A percentile compares a stretch with the other conserved stretches of the same genome.
phyloP scores from a whole-genome alignment of 805 yeast genomes.

The Starmerella kuoi region DNA sequence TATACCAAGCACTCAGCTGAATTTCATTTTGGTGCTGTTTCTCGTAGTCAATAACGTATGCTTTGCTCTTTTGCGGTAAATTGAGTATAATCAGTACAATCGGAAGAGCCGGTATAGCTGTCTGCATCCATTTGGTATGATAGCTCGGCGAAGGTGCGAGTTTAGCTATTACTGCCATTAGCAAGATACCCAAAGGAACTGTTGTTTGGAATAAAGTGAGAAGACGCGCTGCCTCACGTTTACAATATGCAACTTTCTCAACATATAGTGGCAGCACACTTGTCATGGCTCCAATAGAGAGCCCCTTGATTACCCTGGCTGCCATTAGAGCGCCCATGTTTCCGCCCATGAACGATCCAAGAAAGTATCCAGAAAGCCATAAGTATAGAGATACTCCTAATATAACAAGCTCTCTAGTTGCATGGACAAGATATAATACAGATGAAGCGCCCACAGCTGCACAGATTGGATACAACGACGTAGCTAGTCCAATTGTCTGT shows the following conservation, averaged over 20 bases:
- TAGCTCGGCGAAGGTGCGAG: conserved; percentile 1
- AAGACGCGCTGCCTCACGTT: conserved; percentile 14
- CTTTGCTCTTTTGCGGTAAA: conserved; percentile 6
- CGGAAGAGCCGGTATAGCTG: conserved; percentile 18
- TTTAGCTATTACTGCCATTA: conserved; percentile 19
- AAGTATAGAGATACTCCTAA: conserved; percentile 9
- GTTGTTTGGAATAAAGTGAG: conserved; percentile 21
- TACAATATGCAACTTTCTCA: conserved; percentile 6
- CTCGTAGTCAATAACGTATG: not conserved
- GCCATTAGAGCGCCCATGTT: conserved; percentile 14
- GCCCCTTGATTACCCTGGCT: conserved; percentile 19
- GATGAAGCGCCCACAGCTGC: conserved; percentile 20
- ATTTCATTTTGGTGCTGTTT: not conserved
- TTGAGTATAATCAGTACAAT: conserved; percentile 5
- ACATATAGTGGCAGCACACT: conserved; percentile 21
- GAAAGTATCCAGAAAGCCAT: conserved; percentile 21
- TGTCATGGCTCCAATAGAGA: conserved; percentile 20
- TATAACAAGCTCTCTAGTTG: conserved; percentile 2
- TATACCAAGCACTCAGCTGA: not conserved
- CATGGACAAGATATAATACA: conserved; percentile 7
- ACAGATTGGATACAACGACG: conserved; percentile 20
- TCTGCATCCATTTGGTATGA: conserved; percentile 17
- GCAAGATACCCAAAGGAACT: conserved; percentile 21
- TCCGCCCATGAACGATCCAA: conserved; percentile 14
- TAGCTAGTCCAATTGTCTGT: conserved; percentile 15